Evolutionary conservation across 2,329 filamentous ascomycete species (phyloP).

Genomic region (Knoxdaviesia capensis): DNA sequence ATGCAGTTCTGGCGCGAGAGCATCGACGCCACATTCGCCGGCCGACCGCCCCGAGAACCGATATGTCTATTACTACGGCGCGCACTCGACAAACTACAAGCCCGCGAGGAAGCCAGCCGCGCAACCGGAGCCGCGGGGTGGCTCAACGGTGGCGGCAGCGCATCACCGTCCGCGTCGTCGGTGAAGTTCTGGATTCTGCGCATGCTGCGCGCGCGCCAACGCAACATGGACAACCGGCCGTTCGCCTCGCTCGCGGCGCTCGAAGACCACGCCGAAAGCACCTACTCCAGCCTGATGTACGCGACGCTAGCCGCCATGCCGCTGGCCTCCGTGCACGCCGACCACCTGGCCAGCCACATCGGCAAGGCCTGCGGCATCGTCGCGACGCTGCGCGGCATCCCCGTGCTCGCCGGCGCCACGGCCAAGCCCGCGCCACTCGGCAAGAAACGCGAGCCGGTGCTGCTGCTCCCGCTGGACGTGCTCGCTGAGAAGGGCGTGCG

Average conservation of each 20-base stretch:
- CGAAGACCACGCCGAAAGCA: slow-evolving; percentile 84
- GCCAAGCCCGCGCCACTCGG: slow-evolving; percentile 12
- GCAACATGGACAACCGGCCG: slow-evolving; percentile 65
- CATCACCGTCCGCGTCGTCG: slow-evolving; percentile 17
- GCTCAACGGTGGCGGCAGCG: slow-evolving; percentile 3
- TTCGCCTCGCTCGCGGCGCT: slow-evolving; percentile 53
- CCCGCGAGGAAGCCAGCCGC: slow-evolving; percentile 15
- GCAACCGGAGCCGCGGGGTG: too few relatives aligned
- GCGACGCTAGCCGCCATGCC: slow-evolving; percentile 64
- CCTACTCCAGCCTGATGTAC: slow-evolving; percentile 85
- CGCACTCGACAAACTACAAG: slow-evolving; percentile 42
- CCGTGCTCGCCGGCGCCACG: slow-evolving; percentile 53
- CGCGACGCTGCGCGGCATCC: slow-evolving; percentile 69
- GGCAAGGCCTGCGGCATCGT: slow-evolving; percentile 85
- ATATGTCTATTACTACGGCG: slow-evolving; percentile 68
- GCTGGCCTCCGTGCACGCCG: slow-evolving; percentile 62
- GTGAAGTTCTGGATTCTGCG: slow-evolving; percentile 57
- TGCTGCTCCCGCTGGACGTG: slow-evolving; percentile 72
- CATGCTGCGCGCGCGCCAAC: slow-evolving; percentile 63
- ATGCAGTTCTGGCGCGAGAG: slow-evolving; percentile 92
- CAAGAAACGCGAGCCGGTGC: slow-evolving; percentile 21
- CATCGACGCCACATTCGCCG: slow-evolving; percentile 56
- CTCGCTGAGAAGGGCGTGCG: slow-evolving; percentile 66
- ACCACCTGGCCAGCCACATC: slow-evolving; percentile 87
- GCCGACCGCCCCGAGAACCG: slow-evolving; percentile 69